Base-by-base conservation (phyloP, 2,329 filamentous ascomycete genomes). In the Boeremia lycopersici region DNA sequence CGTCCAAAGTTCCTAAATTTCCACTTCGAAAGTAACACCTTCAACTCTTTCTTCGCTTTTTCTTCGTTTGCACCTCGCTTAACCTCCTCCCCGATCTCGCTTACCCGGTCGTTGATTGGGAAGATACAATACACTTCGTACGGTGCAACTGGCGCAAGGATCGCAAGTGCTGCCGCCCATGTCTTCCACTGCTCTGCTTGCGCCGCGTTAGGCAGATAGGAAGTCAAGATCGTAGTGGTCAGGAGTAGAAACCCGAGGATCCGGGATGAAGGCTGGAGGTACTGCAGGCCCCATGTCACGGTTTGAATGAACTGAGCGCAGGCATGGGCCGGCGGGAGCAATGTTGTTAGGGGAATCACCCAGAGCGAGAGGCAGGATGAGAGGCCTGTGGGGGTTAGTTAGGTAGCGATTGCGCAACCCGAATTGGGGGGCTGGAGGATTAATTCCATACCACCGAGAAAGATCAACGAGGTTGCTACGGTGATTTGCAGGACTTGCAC, bases 301-400 rank as follows among this genome's bases (percentile, higher is more conserved):
- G 50, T 54, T 11, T 44, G 46, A 5, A 30, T 51, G 42, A 58
- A 58, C 36, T 58, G 56, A 1, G 25, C 11, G 28, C 23, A 28
- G 9, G 42, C 36, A 6, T 31, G 49, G 2, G 29, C 12, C 0
- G 45, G 41, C 4, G 55, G 50, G 28, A 52, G 51, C 17, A 33
- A 46, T 3, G 29, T 13, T 1, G 50, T 48, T 12, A 58, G 34
- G 3, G 56, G 56, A 4, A 54, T 12, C 1, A 58, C 34, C 43
- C 56, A 58, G 13, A 58, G 46, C 6, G 56, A 54, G 25, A 54
- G 50, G 33, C 46, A 51, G 15, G 56, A 58, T 6, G 56, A 54
- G 9, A 57, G 50, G 12, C 55, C 46, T 57, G 31, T 4, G 9
- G 31, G 7, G 23, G 38, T 26, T 6, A 28, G 23, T 45, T 15